These are phyloP conservation scores for Boletus reticuloceps DNA, from an alignment of 768 basidiomycete species.

Conservation along the genomic window DNA sequence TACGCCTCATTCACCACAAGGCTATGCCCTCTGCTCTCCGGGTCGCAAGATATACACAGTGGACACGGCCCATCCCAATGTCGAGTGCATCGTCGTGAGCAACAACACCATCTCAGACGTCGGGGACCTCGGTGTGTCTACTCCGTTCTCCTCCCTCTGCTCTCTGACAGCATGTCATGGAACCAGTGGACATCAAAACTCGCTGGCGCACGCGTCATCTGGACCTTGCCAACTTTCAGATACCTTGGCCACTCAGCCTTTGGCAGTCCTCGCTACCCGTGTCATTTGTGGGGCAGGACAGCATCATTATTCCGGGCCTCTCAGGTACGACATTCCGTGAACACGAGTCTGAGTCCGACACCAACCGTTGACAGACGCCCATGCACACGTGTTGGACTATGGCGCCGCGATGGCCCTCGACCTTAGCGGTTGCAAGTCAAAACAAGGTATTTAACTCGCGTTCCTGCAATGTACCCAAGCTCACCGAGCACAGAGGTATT, in stretches of 20 bases:
- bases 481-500: constrained; percentile 52
- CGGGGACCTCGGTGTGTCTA: constrained; percentile 47
- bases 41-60: constrained; percentile 66
- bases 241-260: constrained; percentile 25
- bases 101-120: constrained; percentile 45
- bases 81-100: constrained; percentile 60
- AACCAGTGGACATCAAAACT: constrained; percentile 21
- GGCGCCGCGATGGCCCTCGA: constrained; percentile 66
- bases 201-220: constrained; percentile 21
- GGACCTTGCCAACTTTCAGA: constrained; percentile 5
- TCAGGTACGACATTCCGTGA: constrained; percentile 45
- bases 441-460: constrained; percentile 44
- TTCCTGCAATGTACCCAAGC: background rate
- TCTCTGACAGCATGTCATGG: background rate
- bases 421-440: constrained; percentile 54
- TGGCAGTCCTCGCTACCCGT: constrained; percentile 20
- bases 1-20: background rate
- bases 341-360: background rate
- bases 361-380: constrained; percentile 53
- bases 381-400: constrained; percentile 75
- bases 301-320: constrained; percentile 69
- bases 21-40: constrained; percentile 60
- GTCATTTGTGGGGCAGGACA: constrained; percentile 30
- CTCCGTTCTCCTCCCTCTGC: background rate
- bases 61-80: constrained; percentile 46